A percentile compares a stretch with the other conserved stretches of the same genome.
These are phyloP conservation scores for Arxiozyma slooffiae DNA, from an alignment of 1,139 yeast species.

Conservation along the genomic window DNA sequence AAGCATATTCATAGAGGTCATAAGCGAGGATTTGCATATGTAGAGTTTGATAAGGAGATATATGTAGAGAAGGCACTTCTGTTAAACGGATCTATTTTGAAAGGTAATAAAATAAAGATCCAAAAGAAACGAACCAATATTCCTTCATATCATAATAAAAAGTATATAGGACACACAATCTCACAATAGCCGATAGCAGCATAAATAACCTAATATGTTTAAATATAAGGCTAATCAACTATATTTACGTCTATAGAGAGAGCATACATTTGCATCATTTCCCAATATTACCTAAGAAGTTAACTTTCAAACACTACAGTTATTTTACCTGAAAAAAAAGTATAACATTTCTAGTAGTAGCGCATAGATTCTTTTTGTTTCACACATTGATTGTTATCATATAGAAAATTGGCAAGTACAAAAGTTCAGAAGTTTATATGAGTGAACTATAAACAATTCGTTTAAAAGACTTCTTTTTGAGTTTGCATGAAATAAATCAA, in stretches of 20 bases:
- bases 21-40: slow-evolving; percentile 54
- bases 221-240: too few species aligned
- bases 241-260: too few species aligned
- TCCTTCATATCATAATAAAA: slow-evolving; percentile 38
- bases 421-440: neutral
- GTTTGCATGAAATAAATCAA: neutral
- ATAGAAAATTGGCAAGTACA: too few species aligned
- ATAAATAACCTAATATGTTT: too few species aligned
- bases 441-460: neutral
- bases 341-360: neutral
- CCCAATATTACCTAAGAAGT: neutral
- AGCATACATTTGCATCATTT: neutral
- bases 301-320: too few species aligned
- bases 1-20: slow-evolving; percentile 48
- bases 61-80: slow-evolving; percentile 45
- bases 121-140: slow-evolving; percentile 59
- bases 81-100: slow-evolving; percentile 42
- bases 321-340: too few species aligned
- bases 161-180: neutral
- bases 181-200: neutral
- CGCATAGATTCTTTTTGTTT: neutral
- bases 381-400: too few species aligned
- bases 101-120: slow-evolving; percentile 50
- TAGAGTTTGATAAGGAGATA: slow-evolving; percentile 47
- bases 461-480: neutral